phyloP scores from a whole-genome alignment of 2,329 filamentous ascomycete species.

The Didymella keratinophila region DNA sequence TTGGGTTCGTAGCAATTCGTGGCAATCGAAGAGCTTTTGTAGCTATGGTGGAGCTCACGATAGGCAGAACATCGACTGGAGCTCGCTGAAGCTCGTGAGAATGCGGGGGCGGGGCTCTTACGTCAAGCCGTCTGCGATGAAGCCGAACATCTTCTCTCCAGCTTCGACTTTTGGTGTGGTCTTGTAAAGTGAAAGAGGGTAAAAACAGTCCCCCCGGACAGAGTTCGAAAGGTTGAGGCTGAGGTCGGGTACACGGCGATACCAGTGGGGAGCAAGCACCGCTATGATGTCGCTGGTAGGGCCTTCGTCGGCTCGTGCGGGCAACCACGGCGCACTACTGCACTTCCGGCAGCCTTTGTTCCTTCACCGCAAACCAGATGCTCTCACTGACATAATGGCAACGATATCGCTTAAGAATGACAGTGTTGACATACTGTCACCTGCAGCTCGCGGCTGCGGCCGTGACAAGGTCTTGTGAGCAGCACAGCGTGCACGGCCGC shows the following conservation, averaged over 20 bases:
- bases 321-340: slow-evolving; percentile 20
- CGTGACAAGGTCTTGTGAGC: slow-evolving; percentile 4
- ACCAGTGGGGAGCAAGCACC: slow-evolving; percentile 27
- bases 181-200: slow-evolving; percentile 3
- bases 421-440: background rate
- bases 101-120: slow-evolving; percentile 45
- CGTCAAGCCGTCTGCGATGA: slow-evolving; percentile 51
- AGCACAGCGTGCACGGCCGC: background rate
- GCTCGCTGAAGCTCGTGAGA: slow-evolving; percentile 23
- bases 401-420: background rate
- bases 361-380: background rate
- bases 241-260: slow-evolving; percentile 29
- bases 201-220: slow-evolving; percentile 10
- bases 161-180: slow-evolving; percentile 12
- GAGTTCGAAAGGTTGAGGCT: slow-evolving; percentile 24
- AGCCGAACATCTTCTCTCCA: slow-evolving; percentile 44
- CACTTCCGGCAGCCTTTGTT: slow-evolving; percentile 16
- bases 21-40: slow-evolving; percentile 26
- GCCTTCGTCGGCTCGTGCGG: slow-evolving; percentile 19
- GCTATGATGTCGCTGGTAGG: slow-evolving; percentile 22
- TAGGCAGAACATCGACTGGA: background rate
- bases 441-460: background rate
- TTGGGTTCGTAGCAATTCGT: slow-evolving; percentile 20
- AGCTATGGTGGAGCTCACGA: slow-evolving; percentile 19
- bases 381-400: background rate